phyloP scores from a whole-genome alignment of 176 grass and related monocot genomes.

The Juncus effusus region DNA sequence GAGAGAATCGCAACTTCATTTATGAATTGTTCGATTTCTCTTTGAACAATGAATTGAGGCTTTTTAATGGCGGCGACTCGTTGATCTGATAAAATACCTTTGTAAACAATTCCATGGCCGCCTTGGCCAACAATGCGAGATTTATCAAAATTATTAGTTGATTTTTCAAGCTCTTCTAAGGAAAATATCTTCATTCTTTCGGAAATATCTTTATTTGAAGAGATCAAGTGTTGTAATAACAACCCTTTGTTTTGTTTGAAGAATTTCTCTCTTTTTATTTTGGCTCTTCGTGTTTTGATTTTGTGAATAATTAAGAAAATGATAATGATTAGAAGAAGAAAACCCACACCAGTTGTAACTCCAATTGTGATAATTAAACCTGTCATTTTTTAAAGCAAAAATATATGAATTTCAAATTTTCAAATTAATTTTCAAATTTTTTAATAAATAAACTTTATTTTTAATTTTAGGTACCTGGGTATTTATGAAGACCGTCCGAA shows the following conservation, averaged over 20 bases:
- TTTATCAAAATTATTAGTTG: slow-evolving; percentile 45
- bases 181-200: slow-evolving; percentile 46
- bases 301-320: slow-evolving; percentile 26
- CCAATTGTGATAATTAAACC: slow-evolving; percentile 37
- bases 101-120: slow-evolving; percentile 42
- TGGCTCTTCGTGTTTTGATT: slow-evolving; percentile 18
- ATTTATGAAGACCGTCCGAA: slow-evolving; percentile 9
- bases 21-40: slow-evolving; percentile 48
- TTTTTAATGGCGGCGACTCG: slow-evolving; percentile 55
- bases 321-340: slow-evolving; percentile 28
- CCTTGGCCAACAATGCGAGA: slow-evolving; percentile 36
- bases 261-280: slow-evolving; percentile 32
- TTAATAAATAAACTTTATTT: slow-evolving; percentile 7
- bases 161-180: slow-evolving; percentile 40
- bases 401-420: background rate
- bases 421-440: background rate
- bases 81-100: slow-evolving; percentile 36
- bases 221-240: slow-evolving; percentile 36
- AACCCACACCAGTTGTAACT: slow-evolving; percentile 5
- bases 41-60: slow-evolving; percentile 37
- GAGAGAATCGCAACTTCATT: slow-evolving; percentile 57
- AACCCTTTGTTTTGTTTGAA: slow-evolving; percentile 50
- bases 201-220: slow-evolving; percentile 33
- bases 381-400: slow-evolving; percentile 9
- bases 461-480: background rate